phyloP scores from a whole-genome alignment of 371 early-diverging fungal genomes.

The Cokeromyces recurvatus region DNA sequence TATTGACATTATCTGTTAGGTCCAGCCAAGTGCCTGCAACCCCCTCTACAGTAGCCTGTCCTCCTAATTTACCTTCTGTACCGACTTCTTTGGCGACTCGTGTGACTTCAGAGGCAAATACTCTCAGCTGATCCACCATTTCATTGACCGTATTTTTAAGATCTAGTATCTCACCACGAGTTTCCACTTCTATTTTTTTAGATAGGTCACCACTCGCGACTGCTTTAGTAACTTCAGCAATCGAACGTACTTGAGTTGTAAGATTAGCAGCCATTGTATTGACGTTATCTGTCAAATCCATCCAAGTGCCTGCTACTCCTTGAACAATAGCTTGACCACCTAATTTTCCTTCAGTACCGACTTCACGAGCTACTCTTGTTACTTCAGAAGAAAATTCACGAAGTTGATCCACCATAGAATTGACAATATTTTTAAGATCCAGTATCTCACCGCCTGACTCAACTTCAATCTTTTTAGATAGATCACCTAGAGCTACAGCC shows the following conservation, averaged over 20 bases:
- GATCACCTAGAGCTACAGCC: constrained; percentile 60
- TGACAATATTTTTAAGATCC: constrained; percentile 65
- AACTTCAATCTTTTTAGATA: constrained; percentile 60
- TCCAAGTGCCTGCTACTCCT: constrained; percentile 62
- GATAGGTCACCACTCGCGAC: constrained; percentile 41
- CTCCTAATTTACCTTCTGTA: constrained; percentile 49
- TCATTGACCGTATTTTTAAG: constrained; percentile 42
- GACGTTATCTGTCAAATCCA: constrained; percentile 59
- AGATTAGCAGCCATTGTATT: constrained; percentile 64
- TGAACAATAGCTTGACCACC: constrained; percentile 49
- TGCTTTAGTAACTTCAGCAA: constrained; percentile 58
- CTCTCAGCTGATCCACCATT: constrained; percentile 52
- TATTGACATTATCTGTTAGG: constrained; percentile 51
- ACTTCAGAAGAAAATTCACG: constrained; percentile 53
- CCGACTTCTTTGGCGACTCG: constrained; percentile 52
- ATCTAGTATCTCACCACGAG: constrained; percentile 44
- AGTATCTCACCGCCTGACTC: constrained; percentile 68
- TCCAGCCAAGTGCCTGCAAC: constrained; percentile 56
- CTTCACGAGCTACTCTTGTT: constrained; percentile 50
- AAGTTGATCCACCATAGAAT: constrained; percentile 66
- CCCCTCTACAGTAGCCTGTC: constrained; percentile 36
- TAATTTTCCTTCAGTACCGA: constrained; percentile 62
- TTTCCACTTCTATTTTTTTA: constrained; percentile 44
- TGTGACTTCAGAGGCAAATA: constrained; percentile 46
- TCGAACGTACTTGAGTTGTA: constrained; percentile 56